These are phyloP conservation scores for Cadophora sp. DNA, from an alignment of 2,329 filamentous ascomycete genomes.

Conservation along the genomic window DNA sequence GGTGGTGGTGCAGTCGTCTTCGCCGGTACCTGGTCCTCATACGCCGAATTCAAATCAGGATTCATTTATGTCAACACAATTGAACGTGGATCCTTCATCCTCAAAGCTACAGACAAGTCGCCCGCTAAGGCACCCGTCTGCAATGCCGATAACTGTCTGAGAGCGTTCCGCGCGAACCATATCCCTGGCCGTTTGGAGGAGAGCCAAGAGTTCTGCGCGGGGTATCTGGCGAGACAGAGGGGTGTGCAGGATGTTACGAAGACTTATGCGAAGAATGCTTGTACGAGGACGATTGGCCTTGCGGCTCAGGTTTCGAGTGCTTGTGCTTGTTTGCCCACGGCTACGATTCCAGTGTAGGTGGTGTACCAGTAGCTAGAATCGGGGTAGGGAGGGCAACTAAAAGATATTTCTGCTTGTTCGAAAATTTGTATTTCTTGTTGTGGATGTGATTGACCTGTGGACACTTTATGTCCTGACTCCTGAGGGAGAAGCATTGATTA, in stretches of 20 bases:
- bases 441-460: not conserved
- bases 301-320: slow-evolving; percentile 14
- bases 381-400: too few relatives aligned
- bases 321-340: slow-evolving; percentile 18
- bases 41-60: slow-evolving; percentile 49
- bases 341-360: not conserved
- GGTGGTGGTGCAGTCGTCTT: slow-evolving; percentile 49
- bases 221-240: slow-evolving; percentile 12
- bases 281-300: slow-evolving; percentile 7
- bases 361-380: not conserved
- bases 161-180: slow-evolving; percentile 12
- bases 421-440: not conserved
- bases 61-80: slow-evolving; percentile 48
- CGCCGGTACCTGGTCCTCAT: slow-evolving; percentile 53
- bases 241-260: slow-evolving; percentile 8
- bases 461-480: too few relatives aligned
- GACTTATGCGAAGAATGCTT: slow-evolving; percentile 14
- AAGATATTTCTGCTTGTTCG: not conserved
- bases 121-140: slow-evolving; percentile 14
- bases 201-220: slow-evolving; percentile 11
- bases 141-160: slow-evolving; percentile 16
- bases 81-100: slow-evolving; percentile 47
- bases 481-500: too few relatives aligned
- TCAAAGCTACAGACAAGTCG: slow-evolving; percentile 12
- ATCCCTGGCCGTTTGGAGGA: slow-evolving; percentile 16